A percentile compares a stretch with the other conserved stretches of the same genome.
phyloP scores from a whole-genome alignment of 2,329 filamentous ascomycete species.

The Pyrenophora teres region DNA sequence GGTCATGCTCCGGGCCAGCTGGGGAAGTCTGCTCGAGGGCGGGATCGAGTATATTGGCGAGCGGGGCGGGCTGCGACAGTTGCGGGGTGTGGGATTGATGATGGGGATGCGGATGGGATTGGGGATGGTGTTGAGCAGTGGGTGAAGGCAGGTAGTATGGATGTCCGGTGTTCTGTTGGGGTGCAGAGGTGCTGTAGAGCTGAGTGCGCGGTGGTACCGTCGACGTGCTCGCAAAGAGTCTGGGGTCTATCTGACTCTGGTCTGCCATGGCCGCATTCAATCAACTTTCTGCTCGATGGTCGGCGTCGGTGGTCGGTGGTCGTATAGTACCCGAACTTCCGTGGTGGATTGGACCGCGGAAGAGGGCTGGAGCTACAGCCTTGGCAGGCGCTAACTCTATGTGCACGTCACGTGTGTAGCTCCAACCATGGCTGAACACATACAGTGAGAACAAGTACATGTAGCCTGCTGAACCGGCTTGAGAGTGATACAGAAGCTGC shows the following conservation, averaged over 20 bases:
- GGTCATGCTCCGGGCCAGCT: constrained; percentile 20
- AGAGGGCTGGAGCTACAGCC: constrained; percentile 1
- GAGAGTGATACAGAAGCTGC: too few relatives aligned
- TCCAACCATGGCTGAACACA: background rate
- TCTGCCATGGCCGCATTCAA: constrained; percentile 30
- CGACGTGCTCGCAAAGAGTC: constrained; percentile 30
- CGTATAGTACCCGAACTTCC: constrained; percentile 16
- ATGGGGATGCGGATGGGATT: constrained; percentile 6
- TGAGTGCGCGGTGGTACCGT: constrained; percentile 33
- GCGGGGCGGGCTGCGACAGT: constrained; percentile 21
- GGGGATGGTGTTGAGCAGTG: constrained; percentile 23
- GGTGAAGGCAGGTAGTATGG: constrained; percentile 43
- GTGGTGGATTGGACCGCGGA: constrained; percentile 6
- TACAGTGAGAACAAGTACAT: background rate
- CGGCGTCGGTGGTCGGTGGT: constrained; percentile 32
- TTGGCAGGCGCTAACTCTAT: background rate
- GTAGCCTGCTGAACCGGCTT: too few relatives aligned
- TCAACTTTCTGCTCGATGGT: constrained; percentile 12
- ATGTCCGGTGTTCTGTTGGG: constrained; percentile 28
- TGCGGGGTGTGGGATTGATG: constrained; percentile 8
- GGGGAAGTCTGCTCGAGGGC: constrained; percentile 42
- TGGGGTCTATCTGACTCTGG: constrained; percentile 35
- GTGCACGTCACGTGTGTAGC: background rate
- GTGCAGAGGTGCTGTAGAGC: constrained; percentile 32
- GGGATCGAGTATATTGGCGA: constrained; percentile 34